Conservation (phyloP, 2,329 filamentous ascomycete genomes). For the Trichoderma sp. region DNA sequence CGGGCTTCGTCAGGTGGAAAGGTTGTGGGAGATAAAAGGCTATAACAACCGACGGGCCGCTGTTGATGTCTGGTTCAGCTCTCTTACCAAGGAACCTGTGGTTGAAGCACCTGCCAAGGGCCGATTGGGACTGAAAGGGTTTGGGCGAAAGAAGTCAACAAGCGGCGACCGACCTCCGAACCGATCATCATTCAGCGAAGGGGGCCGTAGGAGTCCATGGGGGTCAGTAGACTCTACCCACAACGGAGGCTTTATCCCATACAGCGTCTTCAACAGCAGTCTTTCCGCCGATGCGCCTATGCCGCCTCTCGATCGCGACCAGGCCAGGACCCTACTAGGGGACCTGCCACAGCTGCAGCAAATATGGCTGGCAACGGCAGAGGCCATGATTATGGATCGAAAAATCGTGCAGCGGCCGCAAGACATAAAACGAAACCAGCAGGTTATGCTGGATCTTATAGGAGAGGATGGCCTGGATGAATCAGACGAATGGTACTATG, state of each 20-base stretch:
- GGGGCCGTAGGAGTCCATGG: constrained; percentile 33
- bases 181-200: constrained; percentile 33
- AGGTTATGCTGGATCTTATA: constrained; percentile 65
- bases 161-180: constrained; percentile 33
- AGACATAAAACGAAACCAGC: constrained; percentile 64
- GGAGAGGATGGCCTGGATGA: constrained; percentile 60
- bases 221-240: constrained; percentile 37
- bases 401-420: constrained; percentile 58
- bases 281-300: constrained; percentile 64
- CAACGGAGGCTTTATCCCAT: constrained; percentile 37
- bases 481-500: constrained; percentile 65
- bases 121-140: constrained; percentile 53
- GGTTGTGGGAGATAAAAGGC: constrained; percentile 66
- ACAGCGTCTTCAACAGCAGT: constrained; percentile 60
- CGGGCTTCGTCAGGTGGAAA: constrained; percentile 63
- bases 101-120: constrained; percentile 50
- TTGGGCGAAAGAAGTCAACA: constrained; percentile 61
- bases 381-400: constrained; percentile 61
- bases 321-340: constrained; percentile 52
- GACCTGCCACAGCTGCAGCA: constrained; percentile 61
- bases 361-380: constrained; percentile 64
- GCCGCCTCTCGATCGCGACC: constrained; percentile 53
- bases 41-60: constrained; percentile 61
- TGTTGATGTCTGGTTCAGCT: constrained; percentile 62
- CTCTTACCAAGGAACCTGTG: constrained; percentile 48